Base-by-base conservation (phyloP, 352 stramenopile species). In the Globisporangium alternatum region DNA sequence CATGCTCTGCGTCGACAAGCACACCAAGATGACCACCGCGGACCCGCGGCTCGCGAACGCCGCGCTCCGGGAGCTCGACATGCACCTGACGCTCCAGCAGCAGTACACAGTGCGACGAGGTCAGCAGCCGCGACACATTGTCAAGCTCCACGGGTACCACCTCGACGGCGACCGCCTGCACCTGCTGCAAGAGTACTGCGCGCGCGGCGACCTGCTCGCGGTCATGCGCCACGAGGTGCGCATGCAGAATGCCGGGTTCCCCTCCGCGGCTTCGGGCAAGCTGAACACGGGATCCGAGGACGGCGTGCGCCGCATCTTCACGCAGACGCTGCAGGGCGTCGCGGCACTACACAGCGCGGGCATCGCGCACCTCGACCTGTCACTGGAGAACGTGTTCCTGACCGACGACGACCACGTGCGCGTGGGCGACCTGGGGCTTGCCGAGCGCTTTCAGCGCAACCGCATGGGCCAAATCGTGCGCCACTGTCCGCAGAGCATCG, bases 331-430 rank as follows among this genome's bases (percentile, higher is more conserved):
- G 54, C 87, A 79, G 12, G 88, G 88, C 12, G 88, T 98, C 0
- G 76, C 85, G 8, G 91, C 88, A 45, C 80, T 98, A 3, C 94
- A 98, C 68, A 75, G 62, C 4, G 60, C 73, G 25, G 87, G 83
- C 62, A 95, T 98, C 63, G 93, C 82, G 41, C 94, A 98, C 75
- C 80, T 97, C 56, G 95, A 98, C 69, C 62, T 98, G 39, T 98
- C 97, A 56, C 81, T 98, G 9, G 95, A 98, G 69, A 98, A 98
- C 69, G 84, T 97, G 72, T 91, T 98, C 44, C 64, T 98, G 30
- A 95, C 91, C 31, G 86, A 83, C 28, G 80, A 78, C 5, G 89
- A 89, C 37, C 78, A 92, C 41, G 75, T 80, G 19, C 81, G 86
- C 28, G 60, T 98, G 7, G 95, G 94, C 43, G 95, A 98, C 71